Percentiles rank a stretch among this genome's conserved stretches.
Evolutionary conservation across 495 filamentous ascomycete genomes (phyloP).

Genomic region (Podospora appendiculata): DNA sequence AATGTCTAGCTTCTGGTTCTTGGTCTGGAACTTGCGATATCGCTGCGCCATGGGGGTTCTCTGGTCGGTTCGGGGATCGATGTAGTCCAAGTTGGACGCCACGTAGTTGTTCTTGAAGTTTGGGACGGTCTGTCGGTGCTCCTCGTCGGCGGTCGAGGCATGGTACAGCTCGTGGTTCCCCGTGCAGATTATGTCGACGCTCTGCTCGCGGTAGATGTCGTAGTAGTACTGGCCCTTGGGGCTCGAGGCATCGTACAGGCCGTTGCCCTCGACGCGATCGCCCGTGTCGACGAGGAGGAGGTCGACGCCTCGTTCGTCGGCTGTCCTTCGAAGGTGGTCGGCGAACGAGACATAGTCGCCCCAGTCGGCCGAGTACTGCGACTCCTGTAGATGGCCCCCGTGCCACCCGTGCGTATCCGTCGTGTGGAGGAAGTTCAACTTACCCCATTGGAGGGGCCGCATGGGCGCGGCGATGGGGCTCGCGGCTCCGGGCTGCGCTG

Average conservation of each 20-base stretch:
- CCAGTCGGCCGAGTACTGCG: conserved; percentile 92
- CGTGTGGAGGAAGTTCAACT: conserved; percentile 90
- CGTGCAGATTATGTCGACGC: conserved; percentile 76
- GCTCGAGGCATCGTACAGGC: conserved; percentile 83
- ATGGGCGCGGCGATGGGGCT: conserved; percentile 73
- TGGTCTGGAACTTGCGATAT: conserved; percentile 81
- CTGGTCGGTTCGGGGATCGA: conserved; percentile 58
- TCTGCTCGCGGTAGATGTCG: conserved; percentile 74
- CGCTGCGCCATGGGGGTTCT: conserved; percentile 71
- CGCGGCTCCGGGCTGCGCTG: conserved; percentile 73
- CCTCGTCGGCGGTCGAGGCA: conserved; percentile 61
- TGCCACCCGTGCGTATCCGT: conserved; percentile 97
- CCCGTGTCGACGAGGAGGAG: conserved; percentile 88
- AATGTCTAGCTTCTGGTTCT: conserved; percentile 75
- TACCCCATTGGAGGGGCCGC: conserved; percentile 78
- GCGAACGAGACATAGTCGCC: conserved; percentile 96
- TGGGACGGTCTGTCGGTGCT: conserved; percentile 70
- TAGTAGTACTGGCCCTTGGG: conserved; percentile 84
- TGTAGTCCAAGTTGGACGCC: conserved; percentile 88
- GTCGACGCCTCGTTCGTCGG: conserved; percentile 71
- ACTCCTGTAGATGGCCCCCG: conserved; percentile 88
- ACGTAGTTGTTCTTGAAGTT: conserved; percentile 70
- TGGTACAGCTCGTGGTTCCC: conserved; percentile 97
- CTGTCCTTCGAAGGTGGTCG: conserved; percentile 66
- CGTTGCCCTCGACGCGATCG: conserved; percentile 91